Conservation (phyloP, 768 basidiomycete species). For the Lanmaoa rubissima region DNA sequence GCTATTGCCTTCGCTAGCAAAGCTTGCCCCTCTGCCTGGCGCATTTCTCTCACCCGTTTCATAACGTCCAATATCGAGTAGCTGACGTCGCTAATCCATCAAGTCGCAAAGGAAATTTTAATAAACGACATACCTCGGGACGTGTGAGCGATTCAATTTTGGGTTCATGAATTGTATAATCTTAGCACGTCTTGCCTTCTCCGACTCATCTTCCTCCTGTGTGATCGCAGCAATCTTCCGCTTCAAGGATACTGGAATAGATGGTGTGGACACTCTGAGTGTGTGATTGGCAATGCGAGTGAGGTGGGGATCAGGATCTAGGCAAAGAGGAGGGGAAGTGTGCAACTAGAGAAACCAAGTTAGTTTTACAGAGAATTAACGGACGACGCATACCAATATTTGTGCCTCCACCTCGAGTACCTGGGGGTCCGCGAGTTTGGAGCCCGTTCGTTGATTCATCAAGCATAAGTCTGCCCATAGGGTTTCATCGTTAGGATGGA, state of each 20-base stretch:
- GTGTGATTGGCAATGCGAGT: constrained; percentile 75
- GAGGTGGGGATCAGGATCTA: constrained; percentile 77
- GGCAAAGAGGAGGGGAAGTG: constrained; percentile 71
- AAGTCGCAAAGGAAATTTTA: background rate
- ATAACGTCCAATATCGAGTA: constrained; percentile 59
- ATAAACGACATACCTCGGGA: constrained; percentile 45
- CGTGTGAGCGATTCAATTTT: constrained; percentile 41
- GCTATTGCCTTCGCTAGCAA: constrained; percentile 27
- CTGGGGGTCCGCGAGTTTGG: constrained; percentile 68
- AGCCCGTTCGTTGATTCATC: constrained; percentile 55
- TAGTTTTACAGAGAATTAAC: background rate
- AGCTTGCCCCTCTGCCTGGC: constrained; percentile 24
- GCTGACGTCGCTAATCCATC: constrained; percentile 31
- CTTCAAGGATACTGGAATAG: constrained; percentile 71
- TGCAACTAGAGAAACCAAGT: constrained; percentile 50
- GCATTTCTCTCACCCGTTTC: constrained; percentile 30
- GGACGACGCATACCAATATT: constrained; percentile 52
- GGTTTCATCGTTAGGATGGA: constrained; percentile 76
- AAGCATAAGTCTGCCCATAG: constrained; percentile 78
- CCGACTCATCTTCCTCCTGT: constrained; percentile 73
- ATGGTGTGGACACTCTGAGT: constrained; percentile 67
- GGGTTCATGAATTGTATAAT: constrained; percentile 81
- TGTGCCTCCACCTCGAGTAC: constrained; percentile 73
- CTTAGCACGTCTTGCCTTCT: constrained; percentile 69
- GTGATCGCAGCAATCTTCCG: constrained; percentile 70